A percentile compares a stretch with the other conserved stretches of the same genome.
Evolutionary conservation across 148 eudicot genomes (phyloP).

Genomic region (Spergularia bocconei): DNA sequence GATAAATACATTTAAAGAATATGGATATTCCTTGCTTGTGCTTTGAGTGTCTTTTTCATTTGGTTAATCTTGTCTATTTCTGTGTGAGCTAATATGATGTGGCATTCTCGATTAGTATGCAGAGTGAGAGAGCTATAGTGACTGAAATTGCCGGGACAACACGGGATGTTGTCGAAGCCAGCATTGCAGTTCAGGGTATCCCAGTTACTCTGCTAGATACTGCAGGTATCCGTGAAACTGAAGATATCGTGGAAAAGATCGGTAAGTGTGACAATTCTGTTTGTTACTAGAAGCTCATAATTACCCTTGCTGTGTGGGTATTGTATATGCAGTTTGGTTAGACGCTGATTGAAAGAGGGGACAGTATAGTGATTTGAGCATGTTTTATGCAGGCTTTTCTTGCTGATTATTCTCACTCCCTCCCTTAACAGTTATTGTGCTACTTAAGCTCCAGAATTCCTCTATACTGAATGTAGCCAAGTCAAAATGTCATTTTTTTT

Average conservation of each 20-base stretch:
- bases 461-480: too few relatives aligned
- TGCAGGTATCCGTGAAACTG: conserved; percentile 95
- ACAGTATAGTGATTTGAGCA: background rate
- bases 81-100: conserved; percentile 33
- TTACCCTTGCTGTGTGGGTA: background rate
- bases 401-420: background rate
- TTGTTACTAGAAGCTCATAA: background rate
- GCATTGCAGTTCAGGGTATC: conserved; percentile 70
- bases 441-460: too few relatives aligned
- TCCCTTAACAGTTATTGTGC: background rate
- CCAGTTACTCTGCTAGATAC: conserved; percentile 95
- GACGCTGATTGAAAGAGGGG: background rate
- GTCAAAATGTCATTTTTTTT: too few relatives aligned
- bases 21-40: background rate
- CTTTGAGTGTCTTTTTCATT: background rate
- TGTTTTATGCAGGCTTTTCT: background rate
- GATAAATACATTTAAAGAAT: background rate
- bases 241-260: conserved; percentile 82
- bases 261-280: conserved; percentile 43
- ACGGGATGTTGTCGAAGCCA: conserved; percentile 89
- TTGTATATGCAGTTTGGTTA: background rate
- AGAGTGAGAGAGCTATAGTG: conserved; percentile 99
- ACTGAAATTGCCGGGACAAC: conserved; percentile 98
- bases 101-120: conserved; percentile 65
- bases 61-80: conserved; percentile 10